phyloP scores from a whole-genome alignment of 345 rosid genomes.

The Bruguiera sexangula region DNA sequence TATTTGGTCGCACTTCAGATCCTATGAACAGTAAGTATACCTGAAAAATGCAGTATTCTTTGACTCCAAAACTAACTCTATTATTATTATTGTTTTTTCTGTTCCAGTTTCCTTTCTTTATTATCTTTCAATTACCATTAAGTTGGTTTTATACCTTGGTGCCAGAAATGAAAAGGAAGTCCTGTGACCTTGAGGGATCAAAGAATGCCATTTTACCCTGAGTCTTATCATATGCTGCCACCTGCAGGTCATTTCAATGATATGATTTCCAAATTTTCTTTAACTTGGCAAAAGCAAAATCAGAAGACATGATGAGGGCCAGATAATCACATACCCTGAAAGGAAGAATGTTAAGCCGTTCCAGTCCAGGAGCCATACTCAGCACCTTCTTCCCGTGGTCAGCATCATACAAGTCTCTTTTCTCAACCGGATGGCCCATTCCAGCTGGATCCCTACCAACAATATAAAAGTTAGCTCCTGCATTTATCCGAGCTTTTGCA shows the following conservation, averaged over 20 bases:
- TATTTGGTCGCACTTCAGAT: not conserved
- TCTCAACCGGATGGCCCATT: conserved; percentile 94
- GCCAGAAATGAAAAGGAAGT: conserved; percentile 92
- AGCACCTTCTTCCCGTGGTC: conserved; percentile 97
- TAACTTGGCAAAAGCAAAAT: not conserved
- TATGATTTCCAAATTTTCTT: not conserved
- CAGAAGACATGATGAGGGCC: not conserved
- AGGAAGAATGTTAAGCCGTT: conserved; percentile 92
- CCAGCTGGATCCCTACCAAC: conserved; percentile 99
- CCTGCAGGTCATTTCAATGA: conserved; percentile 38
- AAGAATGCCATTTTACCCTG: conserved; percentile 99
- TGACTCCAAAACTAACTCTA: too few species aligned
- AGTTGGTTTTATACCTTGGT: conserved; percentile 58
- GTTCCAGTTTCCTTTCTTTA: too few species aligned
- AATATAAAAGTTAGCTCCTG: conserved; percentile 97
- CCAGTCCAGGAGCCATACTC: conserved; percentile 97
- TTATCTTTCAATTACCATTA: too few species aligned
- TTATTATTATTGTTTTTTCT: too few species aligned
- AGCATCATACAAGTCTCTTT: conserved; percentile 92
- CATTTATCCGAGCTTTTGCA: conserved; percentile 95
- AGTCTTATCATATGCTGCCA: conserved; percentile 91
- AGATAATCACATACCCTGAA: conserved; percentile 57
- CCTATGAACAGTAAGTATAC: not conserved
- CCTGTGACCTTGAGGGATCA: conserved; percentile 85
- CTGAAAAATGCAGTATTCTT: not conserved